Conservation (phyloP, 495 filamentous ascomycete species). For the Cudoniella acicularis region DNA sequence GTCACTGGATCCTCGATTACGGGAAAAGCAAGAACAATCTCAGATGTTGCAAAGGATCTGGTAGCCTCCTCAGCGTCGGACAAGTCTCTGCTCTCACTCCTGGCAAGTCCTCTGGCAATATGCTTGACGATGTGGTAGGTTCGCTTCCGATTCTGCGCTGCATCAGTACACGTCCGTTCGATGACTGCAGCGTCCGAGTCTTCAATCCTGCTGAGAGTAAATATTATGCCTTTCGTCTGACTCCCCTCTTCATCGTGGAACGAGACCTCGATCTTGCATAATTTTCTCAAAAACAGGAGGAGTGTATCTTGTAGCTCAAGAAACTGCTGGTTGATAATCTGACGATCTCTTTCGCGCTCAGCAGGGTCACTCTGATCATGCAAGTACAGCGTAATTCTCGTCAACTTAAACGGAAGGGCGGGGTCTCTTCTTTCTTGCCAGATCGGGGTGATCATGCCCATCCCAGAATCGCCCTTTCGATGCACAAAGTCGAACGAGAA, state of each 20-base stretch:
- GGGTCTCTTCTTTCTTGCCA: not conserved
- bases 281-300: slow-evolving; percentile 10
- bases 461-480: not conserved
- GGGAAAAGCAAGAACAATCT: slow-evolving; percentile 13
- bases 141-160: not conserved
- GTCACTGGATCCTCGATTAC: not conserved
- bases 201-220: not conserved
- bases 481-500: slow-evolving; percentile 40
- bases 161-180: not conserved
- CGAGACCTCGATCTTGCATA: not conserved
- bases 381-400: slow-evolving; percentile 7
- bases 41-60: not conserved
- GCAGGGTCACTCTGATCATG: not conserved
- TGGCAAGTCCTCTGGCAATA: not conserved
- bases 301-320: slow-evolving; percentile 8
- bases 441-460: slow-evolving; percentile 3
- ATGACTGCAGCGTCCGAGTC: not conserved
- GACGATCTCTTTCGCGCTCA: not conserved
- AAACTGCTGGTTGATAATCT: not conserved
- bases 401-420: slow-evolving; percentile 1
- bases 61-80: not conserved
- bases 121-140: not conserved
- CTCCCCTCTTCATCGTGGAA: not conserved
- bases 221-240: not conserved
- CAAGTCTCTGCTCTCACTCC: not conserved